Evolutionary conservation across 495 filamentous ascomycete genomes (phyloP), one percentile per base, ranked within the genome.

Genomic region (Elaphomyces granulatus): DNA sequence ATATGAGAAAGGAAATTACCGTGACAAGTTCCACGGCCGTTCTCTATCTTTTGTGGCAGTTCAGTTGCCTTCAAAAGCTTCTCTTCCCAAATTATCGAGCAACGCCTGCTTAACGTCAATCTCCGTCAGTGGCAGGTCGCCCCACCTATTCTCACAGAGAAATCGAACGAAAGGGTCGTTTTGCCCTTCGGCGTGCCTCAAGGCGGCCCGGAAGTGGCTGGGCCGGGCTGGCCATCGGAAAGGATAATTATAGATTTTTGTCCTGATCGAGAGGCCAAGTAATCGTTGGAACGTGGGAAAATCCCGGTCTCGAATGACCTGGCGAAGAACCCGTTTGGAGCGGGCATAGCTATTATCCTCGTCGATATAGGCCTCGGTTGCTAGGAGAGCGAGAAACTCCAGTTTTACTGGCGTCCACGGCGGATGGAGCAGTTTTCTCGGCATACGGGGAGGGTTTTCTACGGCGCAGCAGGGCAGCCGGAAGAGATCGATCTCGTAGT

Each of bases 391-490:
- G 0, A 72, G 52, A 26, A 72, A 67, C 9, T 61, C 54, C 9
- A 66, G 49, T 34, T 68, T 65, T 3, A 47, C 14, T 2, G 50
- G 41, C 1, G 60, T 63, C 66, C 66, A 72, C 4, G 68, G 68
- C 1, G 54, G 38, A 15, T 49, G 45, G 2, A 72, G 53, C 2
- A 72, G 34, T 42, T 66, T 66, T 15, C 59, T 51, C 0, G 64
- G 64, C 15, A 68, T 55, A n/a, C 53, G 55, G 0, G 46, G 45
- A 4, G 49, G 52, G 3, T 52, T 38, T 0, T 47, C 36, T 12
- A 36, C 21, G 0, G 48, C 41, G 31, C 50, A 53, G 23, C 15
- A 42, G 0, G 64, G 64, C 7, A 67, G 50, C 12, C 52, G 53
- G 36, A 58, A 63, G 3, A 53, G 41, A 32, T 63, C 58, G 16